Base-by-base conservation (phyloP, 257 asterid species). In the Rhazya stricta region DNA sequence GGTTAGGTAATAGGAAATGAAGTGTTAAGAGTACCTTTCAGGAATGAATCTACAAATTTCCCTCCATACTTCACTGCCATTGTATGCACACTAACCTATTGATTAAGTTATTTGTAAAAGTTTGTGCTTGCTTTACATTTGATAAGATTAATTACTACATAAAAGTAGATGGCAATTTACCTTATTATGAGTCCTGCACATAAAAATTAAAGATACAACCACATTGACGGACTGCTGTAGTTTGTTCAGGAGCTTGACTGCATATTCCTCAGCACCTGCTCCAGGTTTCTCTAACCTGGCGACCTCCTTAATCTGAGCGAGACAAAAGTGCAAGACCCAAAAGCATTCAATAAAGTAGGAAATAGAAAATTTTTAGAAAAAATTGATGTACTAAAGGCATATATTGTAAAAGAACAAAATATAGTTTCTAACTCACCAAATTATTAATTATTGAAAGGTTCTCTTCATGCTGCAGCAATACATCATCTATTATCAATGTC, bases 31-130 rank as follows among this genome's bases (percentile, higher is more conserved):
- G 63, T 80, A 91, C 97, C 96, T 92, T 81, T 92, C 67, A 92
- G 93, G 81, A 92, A 92, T 83, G 93, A 79, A 79, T 92, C 96
- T 23, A 92, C 80, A 85, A 85, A 92, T 86, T 89, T 92, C 81
- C 97, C 96, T 15, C 96, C 95, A 78, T 88, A 89, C 86, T 90
- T 92, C 83, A 92, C 90, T 73, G 96, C 93, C 91, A 90, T 85
- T 69, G 88, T 90, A 70, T 77, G 97, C 83, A 92, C 82, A 42
- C 80, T 88, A 79, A 91, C 95, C 97, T 91, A 76, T 79, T 71
- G 58, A 80, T 56, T 50, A 58, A 74, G 76, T 51, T 71, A 69
- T 72, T 41, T 51, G 50, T 78, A 81, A 77, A 85, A 70, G 43
- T 34, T 11, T 65, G 67, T 68, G 72, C 63, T 41, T 60, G 69